Conservation (phyloP, 768 basidiomycete species). For the Kwoniella pini region DNA sequence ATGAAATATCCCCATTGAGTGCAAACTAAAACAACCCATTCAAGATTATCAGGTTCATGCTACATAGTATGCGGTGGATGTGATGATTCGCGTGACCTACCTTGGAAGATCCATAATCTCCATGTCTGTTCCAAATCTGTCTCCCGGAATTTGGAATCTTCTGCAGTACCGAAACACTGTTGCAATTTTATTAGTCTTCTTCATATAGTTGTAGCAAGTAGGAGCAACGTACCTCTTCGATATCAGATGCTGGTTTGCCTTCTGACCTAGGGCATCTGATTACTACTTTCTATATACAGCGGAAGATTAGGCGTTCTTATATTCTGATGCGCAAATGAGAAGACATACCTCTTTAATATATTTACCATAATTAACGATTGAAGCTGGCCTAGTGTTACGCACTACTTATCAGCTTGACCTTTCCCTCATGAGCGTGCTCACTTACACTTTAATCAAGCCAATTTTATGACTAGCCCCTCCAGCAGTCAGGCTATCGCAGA, state of each 20-base stretch:
- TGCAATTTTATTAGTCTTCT: background rate
- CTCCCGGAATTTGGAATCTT: slow-evolving; percentile 67
- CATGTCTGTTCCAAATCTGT: slow-evolving; percentile 70
- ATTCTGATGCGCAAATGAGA: too few relatives aligned
- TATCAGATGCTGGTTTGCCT: slow-evolving; percentile 28
- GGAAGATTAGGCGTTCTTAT: too few relatives aligned
- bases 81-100: slow-evolving; percentile 21
- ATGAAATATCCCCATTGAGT: slow-evolving; percentile 95
- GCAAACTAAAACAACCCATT: slow-evolving; percentile 61
- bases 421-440: too few relatives aligned
- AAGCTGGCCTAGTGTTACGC: slow-evolving; percentile 20
- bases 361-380: slow-evolving; percentile 42
- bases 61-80: too few relatives aligned
- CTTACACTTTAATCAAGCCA: slow-evolving; percentile 56
- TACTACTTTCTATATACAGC: slow-evolving; percentile 42
- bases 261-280: slow-evolving; percentile 34
- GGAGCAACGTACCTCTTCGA: slow-evolving; percentile 30
- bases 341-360: slow-evolving; percentile 69
- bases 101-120: slow-evolving; percentile 87
- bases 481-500: slow-evolving; percentile 47
- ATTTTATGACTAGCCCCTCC: slow-evolving; percentile 31
- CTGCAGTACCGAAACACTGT: slow-evolving; percentile 83
- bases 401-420: slow-evolving; percentile 6
- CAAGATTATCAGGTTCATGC: background rate
- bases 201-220: background rate